These are phyloP conservation scores for Aspergillus cejpii DNA, from an alignment of 2,329 filamentous ascomycete genomes.

Conservation along the genomic window DNA sequence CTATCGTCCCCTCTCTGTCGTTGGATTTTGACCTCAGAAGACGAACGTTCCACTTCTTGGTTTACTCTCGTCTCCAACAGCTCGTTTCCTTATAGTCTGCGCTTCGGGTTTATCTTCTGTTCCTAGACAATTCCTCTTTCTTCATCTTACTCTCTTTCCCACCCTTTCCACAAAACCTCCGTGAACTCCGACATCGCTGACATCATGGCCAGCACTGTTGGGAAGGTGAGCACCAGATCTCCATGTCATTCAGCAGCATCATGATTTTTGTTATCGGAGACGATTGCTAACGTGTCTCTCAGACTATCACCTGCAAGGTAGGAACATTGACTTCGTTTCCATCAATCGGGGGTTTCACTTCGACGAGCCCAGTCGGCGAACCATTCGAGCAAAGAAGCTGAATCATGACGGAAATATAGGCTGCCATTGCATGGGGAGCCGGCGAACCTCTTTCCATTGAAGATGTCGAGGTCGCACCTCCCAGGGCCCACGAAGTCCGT, in stretches of 20 bases:
- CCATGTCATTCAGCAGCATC: not conserved
- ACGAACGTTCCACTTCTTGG: not conserved
- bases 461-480: conserved; percentile 84
- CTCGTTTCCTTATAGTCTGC: not conserved
- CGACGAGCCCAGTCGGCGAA: not conserved
- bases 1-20: not conserved
- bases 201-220: conserved; percentile 51
- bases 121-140: conserved; percentile 11
- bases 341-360: not conserved
- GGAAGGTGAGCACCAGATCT: conserved; percentile 42
- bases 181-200: conserved; percentile 2
- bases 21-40: conserved; percentile 4
- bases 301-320: conserved; percentile 90
- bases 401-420: conserved; percentile 42
- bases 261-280: not conserved
- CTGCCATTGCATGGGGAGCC: conserved; percentile 94
- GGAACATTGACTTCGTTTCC: conserved; percentile 4
- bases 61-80: conserved; percentile 6
- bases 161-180: conserved; percentile 15
- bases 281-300: conserved; percentile 9
- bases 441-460: conserved; percentile 84
- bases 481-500: conserved; percentile 87
- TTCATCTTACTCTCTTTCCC: conserved; percentile 13
- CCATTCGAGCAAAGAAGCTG: not conserved
- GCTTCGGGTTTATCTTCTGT: not conserved